Base-by-base conservation (phyloP, 306 rosid species). In the Acacia crassicarpa region DNA sequence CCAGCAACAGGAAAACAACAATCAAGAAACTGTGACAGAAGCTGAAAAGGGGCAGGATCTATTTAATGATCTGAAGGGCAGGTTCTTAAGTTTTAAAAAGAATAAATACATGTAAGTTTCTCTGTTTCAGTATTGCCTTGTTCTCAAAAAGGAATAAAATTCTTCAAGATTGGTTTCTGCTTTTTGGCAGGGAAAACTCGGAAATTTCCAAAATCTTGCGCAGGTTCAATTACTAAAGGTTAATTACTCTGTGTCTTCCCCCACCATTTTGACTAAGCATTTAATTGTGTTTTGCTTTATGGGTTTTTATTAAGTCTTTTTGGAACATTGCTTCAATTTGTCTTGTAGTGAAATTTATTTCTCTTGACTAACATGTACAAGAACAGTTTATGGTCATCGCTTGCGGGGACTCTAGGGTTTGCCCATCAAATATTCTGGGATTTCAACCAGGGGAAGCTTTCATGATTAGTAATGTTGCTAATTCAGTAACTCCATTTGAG, bases 321-420 rank as follows among this genome's bases (percentile, higher is more conserved):
- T 54, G 19, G 79, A 41, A 70, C 54, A 76, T 56, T 25, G 53
- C 49, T 38, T 78, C 72, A 25, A 14, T 79, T 73, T 78, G n/a
- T n/a, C n/a, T 43, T 40, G 20, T 49, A 7, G 71, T 16, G 61
- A 56, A 78, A 45, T 48, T 61, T 35, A 69, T 54, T 35, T 49
- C 22, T 77, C 69, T 84, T 53, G 74, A 84, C 91, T 91, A 83
- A 93, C 90, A 23, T 63, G 70, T 89, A 78, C 81, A 15, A 51
- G 92, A 79, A 91, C 92, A 95, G 99, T 93, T 93, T 82, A 87
- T 95, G 94, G 93, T 95, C 83, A 91, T 95, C 80, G 91, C 94
- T 56, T 95, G 99, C 92, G 99, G 94, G 83, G 99, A 95, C 84
- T 95, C 99, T 32, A 90, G 98, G 85, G 99, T 95, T 67, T 95